Conservation (phyloP, 495 filamentous ascomycete genomes). For the Trichoderma virens region DNA sequence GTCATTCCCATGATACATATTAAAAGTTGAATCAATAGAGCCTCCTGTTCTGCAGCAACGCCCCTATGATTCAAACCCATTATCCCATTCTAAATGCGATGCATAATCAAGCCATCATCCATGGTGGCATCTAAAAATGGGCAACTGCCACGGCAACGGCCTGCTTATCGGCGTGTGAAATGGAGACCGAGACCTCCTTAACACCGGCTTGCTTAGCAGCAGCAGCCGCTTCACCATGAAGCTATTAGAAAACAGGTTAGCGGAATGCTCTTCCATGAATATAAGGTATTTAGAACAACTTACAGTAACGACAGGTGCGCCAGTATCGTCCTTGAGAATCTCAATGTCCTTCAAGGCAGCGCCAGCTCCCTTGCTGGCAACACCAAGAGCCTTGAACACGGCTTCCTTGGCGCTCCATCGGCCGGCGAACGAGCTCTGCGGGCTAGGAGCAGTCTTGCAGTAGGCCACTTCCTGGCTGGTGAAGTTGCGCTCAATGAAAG, state of each 20-base stretch:
- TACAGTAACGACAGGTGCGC: constrained; percentile 79
- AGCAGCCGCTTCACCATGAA: constrained; percentile 73
- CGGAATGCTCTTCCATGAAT: constrained; percentile 15
- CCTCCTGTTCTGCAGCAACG: neutral
- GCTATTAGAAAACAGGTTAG: constrained; percentile 45
- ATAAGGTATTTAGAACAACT: constrained; percentile 28
- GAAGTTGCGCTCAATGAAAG: constrained; percentile 93
- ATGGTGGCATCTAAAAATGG: constrained; percentile 44
- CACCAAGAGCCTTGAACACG: constrained; percentile 94
- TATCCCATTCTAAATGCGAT: neutral
- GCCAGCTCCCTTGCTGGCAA: constrained; percentile 78
- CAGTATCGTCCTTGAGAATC: constrained; percentile 64
- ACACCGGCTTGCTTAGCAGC: constrained; percentile 79
- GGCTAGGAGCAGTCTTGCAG: constrained; percentile 64
- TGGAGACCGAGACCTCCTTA: constrained; percentile 81
- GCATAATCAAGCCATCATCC: neutral
- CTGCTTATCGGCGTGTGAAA: constrained; percentile 87
- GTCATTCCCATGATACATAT: neutral
- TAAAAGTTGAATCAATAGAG: neutral
- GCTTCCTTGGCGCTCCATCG: constrained; percentile 97
- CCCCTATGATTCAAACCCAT: neutral
- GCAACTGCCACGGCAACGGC: constrained; percentile 88
- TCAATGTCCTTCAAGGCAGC: constrained; percentile 92
- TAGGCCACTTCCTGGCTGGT: constrained; percentile 73
- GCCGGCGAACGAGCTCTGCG: constrained; percentile 82